Base-by-base conservation (phyloP, 177 flowering plant genomes). In the Vitis hybrid region DNA sequence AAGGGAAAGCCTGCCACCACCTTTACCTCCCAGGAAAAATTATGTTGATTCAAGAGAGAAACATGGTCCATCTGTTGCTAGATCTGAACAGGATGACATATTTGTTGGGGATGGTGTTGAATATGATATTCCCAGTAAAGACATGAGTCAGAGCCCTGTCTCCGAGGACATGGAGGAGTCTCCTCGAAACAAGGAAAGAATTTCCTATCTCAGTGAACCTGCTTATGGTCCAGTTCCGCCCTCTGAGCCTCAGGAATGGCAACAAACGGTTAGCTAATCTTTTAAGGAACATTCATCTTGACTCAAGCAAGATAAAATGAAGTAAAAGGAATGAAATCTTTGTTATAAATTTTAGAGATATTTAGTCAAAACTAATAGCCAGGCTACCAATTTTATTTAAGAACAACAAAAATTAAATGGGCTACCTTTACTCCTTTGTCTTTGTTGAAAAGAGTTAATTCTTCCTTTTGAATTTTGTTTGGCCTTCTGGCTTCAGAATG, bases 121-220 rank as follows among this genome's bases (percentile, higher is more conserved):
- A 73, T 95, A 93, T 74, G 69, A 65, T 9, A 70, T 91, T 76
- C 92, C 97, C 17, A 82, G 86, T 70, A 91, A 86, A 69, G 97
- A 94, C 66, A 76, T 82, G 82, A 89, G 81, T 79, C 89, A 86
- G 69, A 91, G 98, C 72, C 98, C 98, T 34, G 67, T 83, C 51
- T 89, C 90, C 2, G 98, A 95, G 79, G 98, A 95, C 69, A 95
- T 95, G 99, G 96, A 93, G 73, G 98, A 93, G 82, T 95, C 99
- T 72, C 99, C 99, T 51, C 80, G 85, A 56, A 84, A 80, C 60
- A 88, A 81, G 83, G 99, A 91, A 73, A 84, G 74, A 55, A 71
- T 64, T 57, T 73, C 95, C 12, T 91, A 94, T 77, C 90, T 93
- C 75, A 72, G 39, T 59, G 97, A 90, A 75, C 94, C 97, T 75